Percentiles rank a stretch among this genome's conserved stretches.
Evolutionary conservation across 1,139 yeast species (phyloP).

Genomic region (Zygotorulaspora mrakii): DNA sequence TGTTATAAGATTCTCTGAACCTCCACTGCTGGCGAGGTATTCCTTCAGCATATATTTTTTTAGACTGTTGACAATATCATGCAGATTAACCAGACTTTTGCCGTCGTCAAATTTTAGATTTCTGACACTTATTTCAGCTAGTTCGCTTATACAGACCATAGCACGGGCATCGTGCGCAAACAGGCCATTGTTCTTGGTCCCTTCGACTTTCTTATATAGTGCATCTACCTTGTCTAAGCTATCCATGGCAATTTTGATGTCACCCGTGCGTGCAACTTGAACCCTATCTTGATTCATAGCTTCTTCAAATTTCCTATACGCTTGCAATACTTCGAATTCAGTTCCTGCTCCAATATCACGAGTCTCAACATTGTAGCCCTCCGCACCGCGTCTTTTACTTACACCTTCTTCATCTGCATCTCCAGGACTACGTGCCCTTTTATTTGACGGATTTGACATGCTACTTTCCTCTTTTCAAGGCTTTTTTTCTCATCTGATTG

Average conservation of each 20-base stretch:
- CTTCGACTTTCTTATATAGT: constrained; percentile 38
- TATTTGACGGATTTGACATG: constrained; percentile 6
- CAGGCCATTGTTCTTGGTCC: constrained; percentile 38
- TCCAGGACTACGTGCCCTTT: constrained; percentile 10
- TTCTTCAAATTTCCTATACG: constrained; percentile 36
- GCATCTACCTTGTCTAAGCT: constrained; percentile 39
- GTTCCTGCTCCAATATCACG: constrained; percentile 12
- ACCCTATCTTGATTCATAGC: constrained; percentile 40
- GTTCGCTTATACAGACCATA: constrained; percentile 43
- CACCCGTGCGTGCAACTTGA: constrained; percentile 43
- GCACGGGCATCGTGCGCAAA: constrained; percentile 48
- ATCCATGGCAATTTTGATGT: constrained; percentile 39
- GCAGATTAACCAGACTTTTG: constrained; percentile 47
- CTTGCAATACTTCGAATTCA: constrained; percentile 36
- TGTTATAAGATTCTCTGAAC: constrained; percentile 13
- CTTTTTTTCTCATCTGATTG: too few species aligned
- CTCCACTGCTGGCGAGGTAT: constrained; percentile 24
- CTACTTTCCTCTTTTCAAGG: background rate
- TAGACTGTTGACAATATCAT: constrained; percentile 45
- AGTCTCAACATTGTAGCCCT: constrained; percentile 3
- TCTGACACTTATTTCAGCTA: constrained; percentile 53
- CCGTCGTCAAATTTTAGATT: constrained; percentile 55
- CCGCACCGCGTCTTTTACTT: constrained; percentile 1
- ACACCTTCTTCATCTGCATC: constrained; percentile 1
- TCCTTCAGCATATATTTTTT: constrained; percentile 41